These are phyloP conservation scores for Fusarium sp. DNA, from an alignment of 2,329 filamentous ascomycete species.

Conservation along the genomic window DNA sequence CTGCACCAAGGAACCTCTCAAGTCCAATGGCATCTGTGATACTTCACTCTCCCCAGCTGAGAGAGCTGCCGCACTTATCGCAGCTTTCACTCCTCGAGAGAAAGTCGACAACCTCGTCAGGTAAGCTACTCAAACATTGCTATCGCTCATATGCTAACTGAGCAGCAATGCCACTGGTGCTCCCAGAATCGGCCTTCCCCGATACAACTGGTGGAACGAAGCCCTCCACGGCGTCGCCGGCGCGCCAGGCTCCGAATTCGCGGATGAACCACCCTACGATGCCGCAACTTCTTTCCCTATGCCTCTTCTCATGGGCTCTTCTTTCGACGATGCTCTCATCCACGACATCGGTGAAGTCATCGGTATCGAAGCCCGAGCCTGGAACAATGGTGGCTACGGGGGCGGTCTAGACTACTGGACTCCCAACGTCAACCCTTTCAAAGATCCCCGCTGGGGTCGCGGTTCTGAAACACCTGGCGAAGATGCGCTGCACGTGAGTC, in stretches of 20 bases:
- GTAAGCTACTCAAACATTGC: too few species aligned
- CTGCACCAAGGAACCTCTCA: neutral
- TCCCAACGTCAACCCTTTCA: constrained; percentile 7
- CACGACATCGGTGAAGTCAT: neutral
- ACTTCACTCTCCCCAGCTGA: neutral
- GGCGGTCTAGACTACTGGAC: constrained; percentile 13
- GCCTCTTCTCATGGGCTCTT: neutral
- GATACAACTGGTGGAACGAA: constrained; percentile 25
- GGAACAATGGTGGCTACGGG: neutral
- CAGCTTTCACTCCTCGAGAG: neutral
- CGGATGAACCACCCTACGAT: neutral
- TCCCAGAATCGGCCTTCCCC: neutral
- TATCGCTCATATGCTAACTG: too few species aligned
- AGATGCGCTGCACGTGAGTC: neutral
- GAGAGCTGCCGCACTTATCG: neutral
- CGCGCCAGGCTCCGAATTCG: neutral
- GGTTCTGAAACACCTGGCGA: constrained; percentile 13
- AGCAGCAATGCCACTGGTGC: constrained; percentile 11
- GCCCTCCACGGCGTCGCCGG: neutral
- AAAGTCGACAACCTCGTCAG: constrained; percentile 8
- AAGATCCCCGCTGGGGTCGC: constrained; percentile 9
- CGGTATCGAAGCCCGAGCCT: constrained; percentile 1
- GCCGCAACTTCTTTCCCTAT: neutral
- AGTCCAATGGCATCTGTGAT: constrained; percentile 7
- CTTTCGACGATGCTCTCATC: neutral